phyloP scores from a whole-genome alignment of 2,329 filamentous ascomycete species.

The Phialophora macrospora region DNA sequence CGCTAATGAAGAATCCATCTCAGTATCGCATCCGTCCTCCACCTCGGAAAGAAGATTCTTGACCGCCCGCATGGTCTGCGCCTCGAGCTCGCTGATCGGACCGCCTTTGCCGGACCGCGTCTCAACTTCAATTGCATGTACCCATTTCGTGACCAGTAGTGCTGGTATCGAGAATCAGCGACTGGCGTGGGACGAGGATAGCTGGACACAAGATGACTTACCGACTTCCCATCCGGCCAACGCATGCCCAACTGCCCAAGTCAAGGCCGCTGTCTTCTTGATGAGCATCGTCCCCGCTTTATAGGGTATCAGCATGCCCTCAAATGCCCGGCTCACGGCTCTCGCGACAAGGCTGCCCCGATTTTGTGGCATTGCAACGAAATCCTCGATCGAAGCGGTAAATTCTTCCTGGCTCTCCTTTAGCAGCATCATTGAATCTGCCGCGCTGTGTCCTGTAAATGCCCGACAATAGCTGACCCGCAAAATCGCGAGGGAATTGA shows the following conservation, averaged over 20 bases:
- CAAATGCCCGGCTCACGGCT: slow-evolving; percentile 42
- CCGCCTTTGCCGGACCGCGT: slow-evolving; percentile 14
- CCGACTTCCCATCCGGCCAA: slow-evolving; percentile 44
- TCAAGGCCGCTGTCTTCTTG: slow-evolving; percentile 44
- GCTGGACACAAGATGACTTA: slow-evolving; percentile 28
- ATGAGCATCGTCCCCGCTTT: slow-evolving; percentile 41
- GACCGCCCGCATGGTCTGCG: slow-evolving; percentile 40
- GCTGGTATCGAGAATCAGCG: slow-evolving; percentile 31
- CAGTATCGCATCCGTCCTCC: slow-evolving; percentile 36
- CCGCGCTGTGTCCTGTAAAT: slow-evolving; percentile 41
- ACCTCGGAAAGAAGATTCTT: slow-evolving; percentile 39
- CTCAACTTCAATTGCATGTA: slow-evolving; percentile 42
- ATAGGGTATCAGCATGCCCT: slow-evolving; percentile 41
- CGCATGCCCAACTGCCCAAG: slow-evolving; percentile 45
- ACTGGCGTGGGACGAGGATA: neutral
- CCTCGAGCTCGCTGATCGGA: slow-evolving; percentile 38
- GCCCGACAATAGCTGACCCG: slow-evolving; percentile 44
- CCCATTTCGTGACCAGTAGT: slow-evolving; percentile 45
- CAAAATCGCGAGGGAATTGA: slow-evolving; percentile 45
- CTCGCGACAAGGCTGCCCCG: slow-evolving; percentile 40
- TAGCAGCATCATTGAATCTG: slow-evolving; percentile 43
- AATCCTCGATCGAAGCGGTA: slow-evolving; percentile 37
- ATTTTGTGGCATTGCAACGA: slow-evolving; percentile 39
- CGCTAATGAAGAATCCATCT: slow-evolving; percentile 35
- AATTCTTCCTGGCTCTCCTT: slow-evolving; percentile 41